Percentiles rank a stretch among this genome's conserved stretches.
Conservation (phyloP, 1,284 basidiomycete species). For the Trametes sp. region DNA sequence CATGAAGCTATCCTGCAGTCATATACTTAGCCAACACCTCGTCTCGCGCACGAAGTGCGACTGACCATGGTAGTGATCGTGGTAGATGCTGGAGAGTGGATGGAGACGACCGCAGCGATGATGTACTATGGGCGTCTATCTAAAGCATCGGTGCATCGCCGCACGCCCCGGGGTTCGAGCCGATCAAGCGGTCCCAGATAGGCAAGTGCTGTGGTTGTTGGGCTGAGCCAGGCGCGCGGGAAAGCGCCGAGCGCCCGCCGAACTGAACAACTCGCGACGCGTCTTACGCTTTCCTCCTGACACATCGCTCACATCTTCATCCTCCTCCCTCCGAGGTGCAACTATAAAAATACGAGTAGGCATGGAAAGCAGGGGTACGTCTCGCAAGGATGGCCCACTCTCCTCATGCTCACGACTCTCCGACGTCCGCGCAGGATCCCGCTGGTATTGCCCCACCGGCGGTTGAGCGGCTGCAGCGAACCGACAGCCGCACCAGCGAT, state of each 20-base stretch:
- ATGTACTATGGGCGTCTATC: constrained; percentile 22
- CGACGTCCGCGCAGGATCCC: background rate
- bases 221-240: background rate
- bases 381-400: background rate
- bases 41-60: background rate
- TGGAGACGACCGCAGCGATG: constrained; percentile 6
- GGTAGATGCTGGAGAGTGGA: constrained; percentile 7
- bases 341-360: background rate
- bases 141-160: constrained; percentile 18
- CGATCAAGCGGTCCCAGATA: background rate
- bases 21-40: background rate
- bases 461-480: background rate
- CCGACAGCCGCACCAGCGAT: background rate
- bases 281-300: constrained; percentile 13
- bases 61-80: constrained; percentile 26
- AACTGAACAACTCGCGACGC: background rate
- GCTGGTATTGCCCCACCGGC: background rate
- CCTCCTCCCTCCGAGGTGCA: background rate
- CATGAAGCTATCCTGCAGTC: constrained; percentile 64
- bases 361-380: background rate
- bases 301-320: background rate
- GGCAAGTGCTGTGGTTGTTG: constrained; percentile 9
- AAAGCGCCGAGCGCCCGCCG: constrained; percentile 10
- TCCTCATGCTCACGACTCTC: background rate
- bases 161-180: background rate